Evolutionary conservation across 805 yeast genomes (phyloP), one percentile per base, ranked within the genome.

Genomic region (Monosporozyma yasuniensis): DNA sequence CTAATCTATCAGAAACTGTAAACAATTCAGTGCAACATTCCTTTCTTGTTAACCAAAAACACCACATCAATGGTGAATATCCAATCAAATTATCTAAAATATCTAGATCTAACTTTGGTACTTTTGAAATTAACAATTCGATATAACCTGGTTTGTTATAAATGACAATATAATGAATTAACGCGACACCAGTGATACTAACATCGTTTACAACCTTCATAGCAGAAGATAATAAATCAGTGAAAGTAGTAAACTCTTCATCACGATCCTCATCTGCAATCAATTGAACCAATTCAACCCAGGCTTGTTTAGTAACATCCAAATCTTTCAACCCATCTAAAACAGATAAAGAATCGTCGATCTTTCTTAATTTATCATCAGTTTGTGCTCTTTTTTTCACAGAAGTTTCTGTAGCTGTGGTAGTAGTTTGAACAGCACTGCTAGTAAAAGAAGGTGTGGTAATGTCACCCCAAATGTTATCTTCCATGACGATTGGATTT

Each of bases 41-140:
- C 51, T 76, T 64, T 48, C 79, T 78, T 48, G 80, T 76, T 55
- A 82, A 72, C 56, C 81, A 76, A 3, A 87, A 79, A 0, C 95
- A 90, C 96, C 96, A 87, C 93, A 86, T 87, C 43, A 86, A 65
- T 10, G 96, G 87, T 0, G 87, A 76, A 64, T 79, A 81, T 2
- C 77, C 72, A 22, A 77, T 61, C 21, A 78, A 49, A 1, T 72
- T 67, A 56, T 83, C 90, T 8, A 65, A 58, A 35, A 68, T 56
- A 56, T 81, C 81, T 7, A 78, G 72, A 56, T 78, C 79, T 5
- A 61, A 37, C 8, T 35, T 46, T 4, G 64, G 58, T 42, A 72
- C 68, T 23, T 66, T 64, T 4, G 54, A 47, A 21, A 71, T 56
- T 19, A 82, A 61, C 1, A 80, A 59, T 42, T 81, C 83, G 1